Base-by-base conservation (phyloP, 495 filamentous ascomycete species). In the Clohesyomyces aquaticus region DNA sequence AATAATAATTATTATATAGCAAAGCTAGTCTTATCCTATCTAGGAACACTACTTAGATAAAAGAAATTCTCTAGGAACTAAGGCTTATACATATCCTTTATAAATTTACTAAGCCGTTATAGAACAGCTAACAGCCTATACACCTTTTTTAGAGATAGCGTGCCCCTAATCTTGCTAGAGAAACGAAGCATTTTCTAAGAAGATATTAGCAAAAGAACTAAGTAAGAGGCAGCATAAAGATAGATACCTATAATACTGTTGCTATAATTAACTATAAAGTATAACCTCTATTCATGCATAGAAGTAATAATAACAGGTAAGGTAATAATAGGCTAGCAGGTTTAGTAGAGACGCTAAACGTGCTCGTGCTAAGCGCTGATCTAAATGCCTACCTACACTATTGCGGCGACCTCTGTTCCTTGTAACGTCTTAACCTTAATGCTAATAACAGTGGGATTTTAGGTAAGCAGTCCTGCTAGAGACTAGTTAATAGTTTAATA, bases 401-500 rank as follows among this genome's bases (percentile, higher is more conserved):
- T 46, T 46, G 42, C 42, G 16, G 42, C 42, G 42, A 46, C 42
- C 42, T 46, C 42, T 16, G 42, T 46, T 46, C 42, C 42, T 19
- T 46, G 42, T 46, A 19, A 46, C 22, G 42, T 46, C 42, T 46
- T 46, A 19, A 46, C 42, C 42, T 46, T 16, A 16, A 46, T 46
- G 42, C 42, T 46, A 4, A 46, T 46, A 46, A 46, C 42, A 16
- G 42, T 46, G 42, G 42, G 42, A 46, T 46, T 4, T 4, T 46
- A 19, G 42, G 42, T 46, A 46, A 46, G 42, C 14, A 19, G 3
- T 3, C 48, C 48, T 4, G 48, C 22, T 14, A 51, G 19, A 4
- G 48, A 51, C 48, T 51, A 23, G 48, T 51, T 51, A n/a, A 51
- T 29, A 10, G 48, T 51, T 23, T 23, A 23, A 51, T 51, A 51